These are phyloP conservation scores for Oryza longistaminata DNA, from an alignment of 176 grass and related monocot genomes.

Conservation along the genomic window DNA sequence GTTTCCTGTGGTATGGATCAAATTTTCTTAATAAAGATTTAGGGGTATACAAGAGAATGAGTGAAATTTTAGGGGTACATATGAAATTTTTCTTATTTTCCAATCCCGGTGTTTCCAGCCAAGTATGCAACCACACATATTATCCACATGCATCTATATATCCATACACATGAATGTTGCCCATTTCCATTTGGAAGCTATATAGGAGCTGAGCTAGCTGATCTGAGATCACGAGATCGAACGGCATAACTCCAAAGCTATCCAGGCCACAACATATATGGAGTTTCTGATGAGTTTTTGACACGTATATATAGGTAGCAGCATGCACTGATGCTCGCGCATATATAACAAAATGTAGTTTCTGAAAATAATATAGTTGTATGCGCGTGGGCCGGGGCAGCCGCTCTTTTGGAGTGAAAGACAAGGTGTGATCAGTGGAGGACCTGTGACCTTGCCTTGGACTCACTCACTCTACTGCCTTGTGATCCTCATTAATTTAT, in stretches of 20 bases:
- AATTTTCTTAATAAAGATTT: no score
- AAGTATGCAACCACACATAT: not conserved
- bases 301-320: not conserved
- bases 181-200: not conserved
- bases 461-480: not conserved
- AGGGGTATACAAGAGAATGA: no score
- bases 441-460: not conserved
- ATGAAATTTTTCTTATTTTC: no score
- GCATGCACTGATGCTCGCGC: not conserved
- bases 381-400: not conserved
- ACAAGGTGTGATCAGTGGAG: not conserved
- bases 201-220: not conserved
- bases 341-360: not conserved
- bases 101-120: no score
- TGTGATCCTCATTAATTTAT: not conserved
- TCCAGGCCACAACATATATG: not conserved
- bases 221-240: not conserved
- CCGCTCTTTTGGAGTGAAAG: not conserved
- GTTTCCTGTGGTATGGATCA: no score
- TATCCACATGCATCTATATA: not conserved
- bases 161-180: not conserved
- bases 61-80: no score
- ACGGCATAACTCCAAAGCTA: not conserved
- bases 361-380: not conserved
- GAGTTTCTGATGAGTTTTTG: not conserved